These are phyloP conservation scores for Solidago caesia DNA, from an alignment of 129 eudicot genomes.

Conservation along the genomic window DNA sequence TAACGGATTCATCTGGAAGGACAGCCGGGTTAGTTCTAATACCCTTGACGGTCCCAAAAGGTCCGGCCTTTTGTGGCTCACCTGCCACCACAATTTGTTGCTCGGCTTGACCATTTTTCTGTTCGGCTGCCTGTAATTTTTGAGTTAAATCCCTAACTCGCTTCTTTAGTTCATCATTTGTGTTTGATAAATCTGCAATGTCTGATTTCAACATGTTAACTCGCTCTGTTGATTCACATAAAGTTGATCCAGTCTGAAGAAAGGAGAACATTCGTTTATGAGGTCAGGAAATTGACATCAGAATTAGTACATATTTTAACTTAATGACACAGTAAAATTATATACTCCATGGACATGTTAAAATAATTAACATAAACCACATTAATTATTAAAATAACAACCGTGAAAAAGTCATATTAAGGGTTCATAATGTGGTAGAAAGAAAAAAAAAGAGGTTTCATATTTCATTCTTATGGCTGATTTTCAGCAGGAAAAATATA, in stretches of 20 bases:
- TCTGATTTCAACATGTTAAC: slow-evolving; percentile 54
- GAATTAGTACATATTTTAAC: not conserved
- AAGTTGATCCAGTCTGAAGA: slow-evolving; percentile 40
- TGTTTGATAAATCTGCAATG: slow-evolving; percentile 42
- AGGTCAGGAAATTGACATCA: not conserved
- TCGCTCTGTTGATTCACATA: slow-evolving; percentile 57
- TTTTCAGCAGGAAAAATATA: slow-evolving; percentile 9
- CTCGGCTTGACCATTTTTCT: slow-evolving; percentile 59
- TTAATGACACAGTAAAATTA: not conserved
- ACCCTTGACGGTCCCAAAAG: slow-evolving; percentile 77
- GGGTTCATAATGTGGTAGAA: not conserved
- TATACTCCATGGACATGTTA: not conserved
- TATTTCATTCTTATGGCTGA: slow-evolving; percentile 13
- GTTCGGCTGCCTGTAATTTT: slow-evolving; percentile 54
- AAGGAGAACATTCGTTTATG: not conserved
- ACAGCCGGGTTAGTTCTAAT: slow-evolving; percentile 64
- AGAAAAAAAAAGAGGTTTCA: not conserved
- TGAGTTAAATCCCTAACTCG: slow-evolving; percentile 59
- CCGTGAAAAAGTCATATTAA: slow-evolving; percentile 1
- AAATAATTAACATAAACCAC: slow-evolving; percentile 15
- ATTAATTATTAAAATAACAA: slow-evolving; percentile 13
- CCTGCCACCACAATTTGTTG: slow-evolving; percentile 46
- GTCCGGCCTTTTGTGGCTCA: slow-evolving; percentile 65
- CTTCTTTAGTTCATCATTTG: slow-evolving; percentile 53
- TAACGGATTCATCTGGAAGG: slow-evolving; percentile 67